phyloP scores from a whole-genome alignment of 2,329 filamentous ascomycete genomes.

The Stemphylium beticola region DNA sequence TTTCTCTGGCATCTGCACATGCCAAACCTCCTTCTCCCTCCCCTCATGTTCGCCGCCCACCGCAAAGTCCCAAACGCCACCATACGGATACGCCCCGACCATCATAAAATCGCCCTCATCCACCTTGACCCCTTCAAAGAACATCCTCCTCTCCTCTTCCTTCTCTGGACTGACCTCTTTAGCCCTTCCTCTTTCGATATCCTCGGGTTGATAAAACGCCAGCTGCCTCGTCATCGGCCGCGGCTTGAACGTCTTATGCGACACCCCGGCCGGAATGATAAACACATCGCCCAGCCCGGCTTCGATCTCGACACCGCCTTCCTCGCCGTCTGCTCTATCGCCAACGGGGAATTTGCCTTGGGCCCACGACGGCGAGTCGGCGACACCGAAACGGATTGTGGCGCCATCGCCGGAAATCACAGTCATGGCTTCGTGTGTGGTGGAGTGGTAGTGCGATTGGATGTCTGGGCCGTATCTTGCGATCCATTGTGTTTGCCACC shows the following conservation, averaged over 20 bases:
- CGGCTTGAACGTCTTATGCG: slow-evolving; percentile 61
- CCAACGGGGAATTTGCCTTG: slow-evolving; percentile 39
- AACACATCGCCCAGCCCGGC: slow-evolving; percentile 64
- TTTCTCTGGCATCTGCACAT: slow-evolving; percentile 51
- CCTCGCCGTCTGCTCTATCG: slow-evolving; percentile 52
- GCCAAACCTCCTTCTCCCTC: slow-evolving; percentile 54
- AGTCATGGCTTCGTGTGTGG: slow-evolving; percentile 64
- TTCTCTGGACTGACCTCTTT: slow-evolving; percentile 22
- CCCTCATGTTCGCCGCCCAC: slow-evolving; percentile 54
- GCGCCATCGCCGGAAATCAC: slow-evolving; percentile 60
- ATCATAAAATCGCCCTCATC: slow-evolving; percentile 57
- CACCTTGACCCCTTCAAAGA: slow-evolving; percentile 47
- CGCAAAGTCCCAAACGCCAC: slow-evolving; percentile 59
- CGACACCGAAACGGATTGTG: slow-evolving; percentile 62
- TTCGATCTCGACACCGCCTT: slow-evolving; percentile 57
- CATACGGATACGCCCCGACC: slow-evolving; percentile 63
- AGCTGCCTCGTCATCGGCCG: slow-evolving; percentile 46
- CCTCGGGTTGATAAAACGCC: slow-evolving; percentile 54
- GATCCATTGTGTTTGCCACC: slow-evolving; percentile 63
- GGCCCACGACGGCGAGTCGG: slow-evolving; percentile 48
- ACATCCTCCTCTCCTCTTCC: slow-evolving; percentile 43
- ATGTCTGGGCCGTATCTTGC: slow-evolving; percentile 63
- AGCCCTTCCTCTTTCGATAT: slow-evolving; percentile 26
- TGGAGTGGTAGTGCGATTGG: slow-evolving; percentile 61
- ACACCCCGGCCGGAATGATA: slow-evolving; percentile 62